Conservation (phyloP, 73 alveolate species). For the Effrenium voratum region DNA sequence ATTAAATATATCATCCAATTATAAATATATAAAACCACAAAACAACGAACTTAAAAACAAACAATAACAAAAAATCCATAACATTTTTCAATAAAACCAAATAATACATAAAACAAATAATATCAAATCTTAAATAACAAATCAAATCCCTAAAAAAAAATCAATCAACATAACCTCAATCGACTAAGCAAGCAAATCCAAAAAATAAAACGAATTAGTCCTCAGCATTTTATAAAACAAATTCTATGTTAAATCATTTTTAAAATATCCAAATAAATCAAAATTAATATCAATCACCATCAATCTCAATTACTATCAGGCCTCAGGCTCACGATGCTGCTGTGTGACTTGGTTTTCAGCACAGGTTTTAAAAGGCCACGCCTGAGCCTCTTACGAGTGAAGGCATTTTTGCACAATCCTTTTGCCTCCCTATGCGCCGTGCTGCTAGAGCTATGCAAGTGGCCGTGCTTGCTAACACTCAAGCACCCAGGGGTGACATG, state of each 20-base stretch:
- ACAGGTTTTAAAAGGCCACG: too few species aligned
- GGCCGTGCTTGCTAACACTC: too few species aligned
- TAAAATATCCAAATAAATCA: background rate
- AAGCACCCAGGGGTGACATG: too few species aligned
- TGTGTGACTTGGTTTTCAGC: too few species aligned
- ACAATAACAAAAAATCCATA: background rate
- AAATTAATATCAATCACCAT: background rate
- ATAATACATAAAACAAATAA: background rate
- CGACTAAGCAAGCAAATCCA: background rate
- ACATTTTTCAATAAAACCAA: background rate
- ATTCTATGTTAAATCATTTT: background rate
- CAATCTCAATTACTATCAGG: background rate
- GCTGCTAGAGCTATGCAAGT: too few species aligned
- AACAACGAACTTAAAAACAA: too few species aligned
- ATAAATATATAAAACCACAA: background rate
- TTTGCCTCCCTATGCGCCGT: too few species aligned
- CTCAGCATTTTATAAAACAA: background rate
- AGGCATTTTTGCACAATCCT: too few species aligned
- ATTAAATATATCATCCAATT: background rate
- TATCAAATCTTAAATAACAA: too few species aligned
- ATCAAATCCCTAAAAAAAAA: background rate
- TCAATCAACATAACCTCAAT: too few species aligned
- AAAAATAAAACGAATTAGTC: background rate
- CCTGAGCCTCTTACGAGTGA: too few species aligned
- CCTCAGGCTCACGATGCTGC: too few species aligned